phyloP scores from a whole-genome alignment of 768 basidiomycete genomes.

The Myochromella boudieri region DNA sequence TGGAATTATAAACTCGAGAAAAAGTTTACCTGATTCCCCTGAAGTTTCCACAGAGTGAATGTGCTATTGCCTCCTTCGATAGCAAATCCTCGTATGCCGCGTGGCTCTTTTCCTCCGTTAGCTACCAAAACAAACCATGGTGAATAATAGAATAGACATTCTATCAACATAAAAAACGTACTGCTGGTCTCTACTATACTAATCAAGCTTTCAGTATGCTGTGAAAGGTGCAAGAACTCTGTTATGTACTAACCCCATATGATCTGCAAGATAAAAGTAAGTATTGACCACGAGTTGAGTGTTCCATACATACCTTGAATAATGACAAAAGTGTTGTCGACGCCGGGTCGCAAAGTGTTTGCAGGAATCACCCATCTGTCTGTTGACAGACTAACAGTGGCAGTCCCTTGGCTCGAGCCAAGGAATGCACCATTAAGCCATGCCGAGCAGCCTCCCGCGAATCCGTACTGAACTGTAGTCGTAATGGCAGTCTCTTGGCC shows the following conservation, averaged over 20 bases:
- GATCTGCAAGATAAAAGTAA: conserved; percentile 30
- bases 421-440: conserved; percentile 51
- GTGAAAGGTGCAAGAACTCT: not conserved
- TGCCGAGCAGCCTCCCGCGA: conserved; percentile 51
- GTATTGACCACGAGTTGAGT: not conserved
- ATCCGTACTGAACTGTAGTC: conserved; percentile 48
- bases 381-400: conserved; percentile 41
- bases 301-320: conserved; percentile 27
- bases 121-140: conserved; percentile 26
- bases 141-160: not conserved
- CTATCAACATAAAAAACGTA: conserved; percentile 20
- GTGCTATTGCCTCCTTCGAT: conserved; percentile 39
- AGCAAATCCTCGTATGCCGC: conserved; percentile 45
- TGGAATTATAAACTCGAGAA: not conserved
- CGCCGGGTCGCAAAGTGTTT: conserved; percentile 29
- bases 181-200: conserved; percentile 50
- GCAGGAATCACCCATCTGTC: conserved; percentile 41
- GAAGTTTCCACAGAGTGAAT: conserved; percentile 40
- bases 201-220: not conserved
- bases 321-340: conserved; percentile 44
- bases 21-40: conserved; percentile 35
- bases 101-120: conserved; percentile 49
- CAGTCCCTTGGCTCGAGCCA: conserved; percentile 45
- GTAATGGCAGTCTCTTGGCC: conserved; percentile 47
- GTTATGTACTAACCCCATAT: conserved; percentile 41